These are phyloP conservation scores for Primulina eburnea DNA, from an alignment of 257 asterid species.

Conservation along the genomic window DNA sequence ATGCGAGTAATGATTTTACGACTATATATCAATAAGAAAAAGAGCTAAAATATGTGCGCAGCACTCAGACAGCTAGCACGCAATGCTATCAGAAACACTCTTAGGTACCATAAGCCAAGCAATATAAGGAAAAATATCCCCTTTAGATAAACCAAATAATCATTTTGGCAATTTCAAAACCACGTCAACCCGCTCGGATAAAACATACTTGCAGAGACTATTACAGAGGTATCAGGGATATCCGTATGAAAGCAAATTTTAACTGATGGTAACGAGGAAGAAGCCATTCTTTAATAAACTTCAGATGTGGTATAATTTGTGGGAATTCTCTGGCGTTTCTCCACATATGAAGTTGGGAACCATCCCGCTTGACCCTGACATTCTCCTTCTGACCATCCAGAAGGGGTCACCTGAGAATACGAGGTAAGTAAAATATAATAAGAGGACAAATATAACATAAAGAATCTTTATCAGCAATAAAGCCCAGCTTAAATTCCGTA, in stretches of 20 bases:
- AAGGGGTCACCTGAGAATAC: constrained; percentile 59
- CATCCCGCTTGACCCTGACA: constrained; percentile 91
- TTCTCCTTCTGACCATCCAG: constrained; percentile 99
- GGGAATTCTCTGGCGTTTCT: constrained; percentile 80
- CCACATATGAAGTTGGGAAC: constrained; percentile 81
- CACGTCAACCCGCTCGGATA: background rate
- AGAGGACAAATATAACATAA: too few relatives aligned
- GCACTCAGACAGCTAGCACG: background rate
- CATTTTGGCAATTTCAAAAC: background rate
- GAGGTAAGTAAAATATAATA: background rate
- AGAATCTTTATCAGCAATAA: too few relatives aligned
- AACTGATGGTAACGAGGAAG: background rate
- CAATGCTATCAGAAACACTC: background rate
- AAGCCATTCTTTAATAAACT: constrained; percentile 39
- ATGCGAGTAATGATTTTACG: too few relatives aligned
- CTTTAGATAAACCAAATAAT: background rate
- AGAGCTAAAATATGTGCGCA: too few relatives aligned
- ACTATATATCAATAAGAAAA: too few relatives aligned
- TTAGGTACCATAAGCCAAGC: too few relatives aligned
- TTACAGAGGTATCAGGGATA: constrained; percentile 5
- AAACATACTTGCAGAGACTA: background rate
- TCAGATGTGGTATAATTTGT: constrained; percentile 55
- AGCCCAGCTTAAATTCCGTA: too few relatives aligned
- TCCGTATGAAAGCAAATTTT: background rate
- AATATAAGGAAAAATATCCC: too few relatives aligned